Conservation (phyloP, 805 yeast genomes). For the Starmerella riodocensis region DNA sequence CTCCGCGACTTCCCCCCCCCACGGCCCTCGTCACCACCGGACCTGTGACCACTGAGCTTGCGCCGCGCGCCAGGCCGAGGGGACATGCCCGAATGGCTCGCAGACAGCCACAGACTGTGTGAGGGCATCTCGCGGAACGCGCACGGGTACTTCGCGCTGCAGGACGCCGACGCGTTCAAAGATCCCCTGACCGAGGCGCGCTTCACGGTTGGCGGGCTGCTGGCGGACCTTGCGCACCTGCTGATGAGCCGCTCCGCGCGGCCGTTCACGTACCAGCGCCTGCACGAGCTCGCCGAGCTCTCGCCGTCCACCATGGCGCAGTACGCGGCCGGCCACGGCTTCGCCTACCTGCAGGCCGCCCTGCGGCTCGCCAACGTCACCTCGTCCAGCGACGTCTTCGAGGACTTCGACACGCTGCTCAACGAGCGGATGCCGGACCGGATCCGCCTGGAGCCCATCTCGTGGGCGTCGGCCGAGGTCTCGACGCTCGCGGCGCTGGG, state of each 20-base stretch:
- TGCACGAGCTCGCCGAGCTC: constrained; percentile 4
- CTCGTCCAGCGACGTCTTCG: constrained; percentile 12
- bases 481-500: not conserved
- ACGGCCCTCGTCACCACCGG: no score
- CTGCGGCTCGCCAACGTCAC: constrained; percentile 1
- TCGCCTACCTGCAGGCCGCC: constrained; percentile 4
- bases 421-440: constrained; percentile 21
- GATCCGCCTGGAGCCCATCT: constrained; percentile 21
- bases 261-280: constrained; percentile 10
- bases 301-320: not conserved
- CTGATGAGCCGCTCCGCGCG: not conserved
- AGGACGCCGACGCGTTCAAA: not conserved
- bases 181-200: not conserved
- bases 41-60: no score
- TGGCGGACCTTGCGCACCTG: not conserved
- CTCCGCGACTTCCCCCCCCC: no score
- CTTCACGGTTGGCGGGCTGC: not conserved
- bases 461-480: constrained; percentile 5
- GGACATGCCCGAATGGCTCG: no score
- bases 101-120: constrained; percentile 2
- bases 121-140: not conserved
- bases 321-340: constrained; percentile 2
- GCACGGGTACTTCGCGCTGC: not conserved
- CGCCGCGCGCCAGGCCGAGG: no score
- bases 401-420: constrained; percentile 21